These are phyloP conservation scores for Plasmodium blacklocki DNA, from an alignment of 169 alveolate species.

Conservation along the genomic window DNA sequence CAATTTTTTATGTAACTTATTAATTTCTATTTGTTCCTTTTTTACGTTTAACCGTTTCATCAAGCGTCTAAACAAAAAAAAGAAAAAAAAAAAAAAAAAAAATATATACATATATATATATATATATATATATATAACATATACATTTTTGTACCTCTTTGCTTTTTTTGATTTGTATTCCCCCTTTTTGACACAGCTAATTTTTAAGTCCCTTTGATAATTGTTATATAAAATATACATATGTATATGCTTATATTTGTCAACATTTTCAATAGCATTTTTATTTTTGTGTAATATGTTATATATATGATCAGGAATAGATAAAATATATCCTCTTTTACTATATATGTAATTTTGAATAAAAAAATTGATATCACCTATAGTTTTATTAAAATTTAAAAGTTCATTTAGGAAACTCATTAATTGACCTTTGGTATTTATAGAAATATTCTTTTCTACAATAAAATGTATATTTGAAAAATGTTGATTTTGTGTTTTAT, in stretches of 20 bases:
- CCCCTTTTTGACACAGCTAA: constrained; percentile 30
- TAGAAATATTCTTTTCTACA: constrained; percentile 28
- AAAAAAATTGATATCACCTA: constrained; percentile 70
- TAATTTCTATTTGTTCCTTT: constrained; percentile 52
- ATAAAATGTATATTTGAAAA: constrained; percentile 54
- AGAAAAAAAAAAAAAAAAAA: neutral
- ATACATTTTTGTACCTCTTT: constrained; percentile 7
- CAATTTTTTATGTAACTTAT: constrained; percentile 23
- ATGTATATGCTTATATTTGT: constrained; percentile 23
- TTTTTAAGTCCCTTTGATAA: constrained; percentile 26
- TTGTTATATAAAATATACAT: constrained; percentile 70
- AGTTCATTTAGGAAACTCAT: constrained; percentile 42
- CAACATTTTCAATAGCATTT: constrained; percentile 18
- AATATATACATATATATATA: neutral
- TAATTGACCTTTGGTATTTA: constrained; percentile 30
- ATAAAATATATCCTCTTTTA: constrained; percentile 72
- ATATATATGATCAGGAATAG: constrained; percentile 66
- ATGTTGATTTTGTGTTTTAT: constrained; percentile 1
- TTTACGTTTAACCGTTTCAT: constrained; percentile 62
- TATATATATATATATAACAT: no score
- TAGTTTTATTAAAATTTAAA: constrained; percentile 61
- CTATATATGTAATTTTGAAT: constrained; percentile 70
- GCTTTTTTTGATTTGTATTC: constrained; percentile 56
- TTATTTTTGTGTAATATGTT: constrained; percentile 72
- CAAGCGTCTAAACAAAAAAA: constrained; percentile 23